Evolutionary conservation across 177 flowering plant genomes (phyloP).

Genomic region (Vitis hybrid): DNA sequence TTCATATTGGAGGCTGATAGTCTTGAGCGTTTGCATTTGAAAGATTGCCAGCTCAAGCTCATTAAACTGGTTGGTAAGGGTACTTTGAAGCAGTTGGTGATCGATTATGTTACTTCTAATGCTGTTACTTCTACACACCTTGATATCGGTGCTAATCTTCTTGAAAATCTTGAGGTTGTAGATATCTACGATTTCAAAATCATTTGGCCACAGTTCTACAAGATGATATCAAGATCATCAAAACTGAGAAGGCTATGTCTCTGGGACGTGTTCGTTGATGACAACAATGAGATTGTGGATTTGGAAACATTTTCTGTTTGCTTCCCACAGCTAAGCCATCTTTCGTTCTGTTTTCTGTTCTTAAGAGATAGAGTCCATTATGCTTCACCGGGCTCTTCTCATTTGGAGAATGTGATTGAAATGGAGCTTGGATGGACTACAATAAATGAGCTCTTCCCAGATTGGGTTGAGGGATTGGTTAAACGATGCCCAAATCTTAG

Average conservation of each 20-base stretch:
- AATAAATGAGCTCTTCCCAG: conserved; percentile 63
- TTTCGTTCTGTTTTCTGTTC: conserved; percentile 77
- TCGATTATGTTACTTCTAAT: no score
- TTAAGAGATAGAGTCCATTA: conserved; percentile 63
- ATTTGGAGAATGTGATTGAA: conserved; percentile 57
- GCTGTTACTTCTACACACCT: conserved; percentile 42
- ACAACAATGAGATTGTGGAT: conserved; percentile 77
- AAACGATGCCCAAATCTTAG: conserved; percentile 75
- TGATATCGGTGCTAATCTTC: conserved; percentile 75
- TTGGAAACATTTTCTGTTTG: conserved; percentile 69
- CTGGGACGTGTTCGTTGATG: conserved; percentile 86
- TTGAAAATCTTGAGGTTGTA: conserved; percentile 78
- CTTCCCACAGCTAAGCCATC: conserved; percentile 69
- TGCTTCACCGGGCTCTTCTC: conserved; percentile 61
- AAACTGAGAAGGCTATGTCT: conserved; percentile 73
- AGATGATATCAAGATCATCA: conserved; percentile 75
- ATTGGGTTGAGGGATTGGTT: conserved; percentile 67
- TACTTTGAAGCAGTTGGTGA: conserved; percentile 55
- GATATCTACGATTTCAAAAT: conserved; percentile 89
- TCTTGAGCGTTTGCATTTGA: conserved; percentile 69
- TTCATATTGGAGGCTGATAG: conserved; percentile 76
- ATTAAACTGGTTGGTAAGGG: conserved; percentile 84
- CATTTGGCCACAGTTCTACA: conserved; percentile 77
- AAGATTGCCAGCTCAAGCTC: conserved; percentile 72
- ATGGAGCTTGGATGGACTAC: conserved; percentile 89